These are phyloP conservation scores for Candida broadrunensis DNA, from an alignment of 805 yeast genomes.

Conservation along the genomic window DNA sequence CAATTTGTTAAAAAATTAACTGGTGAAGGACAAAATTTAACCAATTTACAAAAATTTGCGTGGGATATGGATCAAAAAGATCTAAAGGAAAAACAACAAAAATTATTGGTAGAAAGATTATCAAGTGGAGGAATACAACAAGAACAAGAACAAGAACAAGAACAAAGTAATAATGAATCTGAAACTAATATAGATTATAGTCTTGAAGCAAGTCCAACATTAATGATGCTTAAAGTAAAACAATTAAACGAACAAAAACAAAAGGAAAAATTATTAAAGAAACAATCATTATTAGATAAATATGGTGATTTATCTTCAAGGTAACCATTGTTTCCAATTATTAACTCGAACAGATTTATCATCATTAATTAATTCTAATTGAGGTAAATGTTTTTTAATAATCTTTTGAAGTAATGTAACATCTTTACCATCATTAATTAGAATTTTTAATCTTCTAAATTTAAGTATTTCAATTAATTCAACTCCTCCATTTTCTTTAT, in stretches of 20 bases:
- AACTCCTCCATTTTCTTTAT: conserved; percentile 13
- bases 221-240: conserved; percentile 25
- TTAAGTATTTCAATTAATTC: conserved; percentile 11
- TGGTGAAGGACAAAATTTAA: conserved; percentile 18
- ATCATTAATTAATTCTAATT: conserved; percentile 12
- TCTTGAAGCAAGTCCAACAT: conserved; percentile 37
- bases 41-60: conserved; percentile 30
- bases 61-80: conserved; percentile 25
- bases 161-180: conserved; percentile 9
- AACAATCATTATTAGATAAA: conserved; percentile 12
- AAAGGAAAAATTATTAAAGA: conserved; percentile 9
- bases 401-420: conserved; percentile 7
- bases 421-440: conserved; percentile 14
- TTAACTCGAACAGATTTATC: conserved; percentile 9
- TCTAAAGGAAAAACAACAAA: conserved; percentile 8
- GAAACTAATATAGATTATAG: conserved; percentile 24
- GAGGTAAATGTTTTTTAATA: conserved; percentile 7
- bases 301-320: conserved; percentile 11
- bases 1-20: conserved; percentile 50
- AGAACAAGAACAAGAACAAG: conserved; percentile 1
- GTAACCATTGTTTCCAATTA: conserved; percentile 16
- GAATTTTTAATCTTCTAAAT: conserved; percentile 12
- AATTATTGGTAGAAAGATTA: conserved; percentile 6
- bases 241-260: conserved; percentile 16
- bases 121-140: background rate